Base-by-base conservation (phyloP, 1,139 yeast species). In the Zygosaccharomyces sapae region DNA sequence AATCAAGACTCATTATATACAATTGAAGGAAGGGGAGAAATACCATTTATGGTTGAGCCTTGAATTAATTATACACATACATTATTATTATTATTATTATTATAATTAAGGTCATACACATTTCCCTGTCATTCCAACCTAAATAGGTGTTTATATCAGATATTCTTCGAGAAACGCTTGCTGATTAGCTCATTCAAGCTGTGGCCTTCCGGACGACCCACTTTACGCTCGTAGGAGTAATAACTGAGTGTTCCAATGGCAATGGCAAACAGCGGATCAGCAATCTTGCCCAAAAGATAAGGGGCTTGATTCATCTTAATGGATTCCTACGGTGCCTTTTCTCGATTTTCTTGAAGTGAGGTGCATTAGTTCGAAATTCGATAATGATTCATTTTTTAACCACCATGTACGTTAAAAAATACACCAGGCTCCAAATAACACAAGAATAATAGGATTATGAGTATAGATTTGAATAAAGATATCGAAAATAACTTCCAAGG, bases 231-330 rank as follows among this genome's bases (percentile, higher is more conserved):
- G 50, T 80, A 79, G 6, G 80, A 67, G 53, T 76, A 80, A 61
- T 79, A 83, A 2, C 87, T 79, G 4, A 75, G 67, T 0, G 73
- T 71, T 0, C 90, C 90, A 3, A 82, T 73, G 0, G 71, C 64
- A 1, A 82, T 57, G 1, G 83, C 88, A 51, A 81, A 73, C 2
- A 81, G 24, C 1, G 88, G 87, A 59, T 83, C 90, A 0, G 71
- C 38, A 36, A 51, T 54, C 37, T 60, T 55, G 12, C 64, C 64
- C n/a, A 59, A 42, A 6, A 59, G 48, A 42, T 52, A 58, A 18
- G 59, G 58, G n/a, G 61, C 57, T 12, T 53, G 54, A 30, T 43
- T 44, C 57, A 54, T 54, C 18, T 29, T n/a, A 42, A n/a, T 45
- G 33, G 41, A 18, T 25, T 34, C 13, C 31, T 37, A 12, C 4